A percentile compares a stretch with the other conserved stretches of the same genome.
These are phyloP conservation scores for Candida glaebosa DNA, from an alignment of 805 yeast species.

Conservation along the genomic window DNA sequence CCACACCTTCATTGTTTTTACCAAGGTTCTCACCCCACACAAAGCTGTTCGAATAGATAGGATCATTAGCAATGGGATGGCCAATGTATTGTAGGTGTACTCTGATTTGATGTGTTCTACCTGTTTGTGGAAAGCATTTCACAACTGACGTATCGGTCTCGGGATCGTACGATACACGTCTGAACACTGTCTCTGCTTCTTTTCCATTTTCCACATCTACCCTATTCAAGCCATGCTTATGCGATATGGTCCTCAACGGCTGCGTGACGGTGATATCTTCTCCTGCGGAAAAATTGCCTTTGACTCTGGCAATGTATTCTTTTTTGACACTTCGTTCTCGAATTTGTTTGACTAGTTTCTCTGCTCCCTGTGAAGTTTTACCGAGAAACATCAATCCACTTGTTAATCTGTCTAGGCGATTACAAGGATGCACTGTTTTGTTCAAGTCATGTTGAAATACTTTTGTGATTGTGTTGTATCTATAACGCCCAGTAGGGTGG, in stretches of 20 bases:
- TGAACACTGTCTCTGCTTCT: conserved; percentile 71
- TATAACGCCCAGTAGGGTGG: conserved; percentile 88
- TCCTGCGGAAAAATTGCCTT: conserved; percentile 71
- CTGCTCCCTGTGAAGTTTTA: conserved; percentile 75
- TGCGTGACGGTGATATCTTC: conserved; percentile 54
- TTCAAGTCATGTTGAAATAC: conserved; percentile 70
- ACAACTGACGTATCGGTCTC: conserved; percentile 63
- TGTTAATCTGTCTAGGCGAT: conserved; percentile 84
- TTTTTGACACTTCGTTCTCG: conserved; percentile 72
- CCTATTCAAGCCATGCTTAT: conserved; percentile 65
- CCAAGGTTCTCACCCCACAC: conserved; percentile 85
- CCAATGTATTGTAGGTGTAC: conserved; percentile 83
- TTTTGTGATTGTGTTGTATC: conserved; percentile 73
- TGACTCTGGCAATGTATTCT: conserved; percentile 83
- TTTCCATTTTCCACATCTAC: conserved; percentile 52
- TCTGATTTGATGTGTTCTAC: conserved; percentile 93
- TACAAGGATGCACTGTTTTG: conserved; percentile 69
- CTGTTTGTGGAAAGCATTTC: conserved; percentile 81
- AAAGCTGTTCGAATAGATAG: conserved; percentile 71
- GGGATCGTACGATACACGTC: conserved; percentile 60
- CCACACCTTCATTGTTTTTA: conserved; percentile 50
- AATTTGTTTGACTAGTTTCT: conserved; percentile 65
- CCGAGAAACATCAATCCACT: conserved; percentile 94
- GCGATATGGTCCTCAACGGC: conserved; percentile 69
- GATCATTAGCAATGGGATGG: conserved; percentile 49